Evolutionary conservation across 495 filamentous ascomycete species (phyloP), one percentile per base, ranked within the genome.

Genomic region (Cercophora newfieldiana): DNA sequence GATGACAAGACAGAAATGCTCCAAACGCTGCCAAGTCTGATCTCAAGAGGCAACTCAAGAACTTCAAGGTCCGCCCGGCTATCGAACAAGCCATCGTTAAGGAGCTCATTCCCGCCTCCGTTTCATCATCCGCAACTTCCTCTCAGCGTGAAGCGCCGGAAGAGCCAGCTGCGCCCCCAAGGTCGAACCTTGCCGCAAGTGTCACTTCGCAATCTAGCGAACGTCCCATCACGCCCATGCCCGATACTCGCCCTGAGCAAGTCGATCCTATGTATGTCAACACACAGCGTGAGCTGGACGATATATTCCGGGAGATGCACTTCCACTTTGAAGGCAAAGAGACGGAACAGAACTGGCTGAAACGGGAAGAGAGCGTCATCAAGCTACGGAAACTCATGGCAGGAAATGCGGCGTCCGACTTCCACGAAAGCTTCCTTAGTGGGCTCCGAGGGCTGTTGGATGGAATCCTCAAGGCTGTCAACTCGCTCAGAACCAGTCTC

Each of bases 281-380:
- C 49, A 94, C 92, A 1, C 81, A 88, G 51, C 83, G 91, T 58
- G 92, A 97, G 53, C 75, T 98, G 21, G 93, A 97, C 57, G 93
- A 97, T 25, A 87, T 89, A 4, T 86, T 96, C 68, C 85, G 84
- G 48, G 86, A 88, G 12, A 97, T 99, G 92, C 79, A 87, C 29
- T 82, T 82, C 31, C 83, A 80, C 71, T 98, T 98, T 69, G 93
- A 97, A 67, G 94, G 94, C 47, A 92, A 85, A 71, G 95, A 99
- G 77, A 87, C 90, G 0, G 95, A 98, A 70, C 82, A 89, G 26
- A 99, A 99, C 71, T 99, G 95, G 93, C 70, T 89, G 70, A 85
- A 87, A 60, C 85, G 96, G 73, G 94, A 97, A 69, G 89, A 93
- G 78, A 89, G 83, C 71, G 82, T 90, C 26, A 82, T 84, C 21